Conservation (phyloP, 2,329 filamentous ascomycete genomes). For the Akanthomyces uredinophilus region DNA sequence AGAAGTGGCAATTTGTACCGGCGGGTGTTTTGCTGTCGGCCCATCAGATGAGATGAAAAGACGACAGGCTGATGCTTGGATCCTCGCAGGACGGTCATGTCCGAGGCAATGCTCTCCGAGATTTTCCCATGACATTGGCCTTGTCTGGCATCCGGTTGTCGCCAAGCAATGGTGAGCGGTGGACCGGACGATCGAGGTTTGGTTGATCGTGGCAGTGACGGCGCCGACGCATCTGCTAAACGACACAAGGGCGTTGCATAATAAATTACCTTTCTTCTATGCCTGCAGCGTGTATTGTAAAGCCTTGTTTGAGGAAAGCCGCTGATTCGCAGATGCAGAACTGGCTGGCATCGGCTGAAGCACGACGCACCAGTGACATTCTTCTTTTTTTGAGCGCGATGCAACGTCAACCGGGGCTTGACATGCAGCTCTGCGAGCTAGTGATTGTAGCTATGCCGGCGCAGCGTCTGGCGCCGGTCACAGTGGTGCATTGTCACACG, state of each 20-base stretch:
- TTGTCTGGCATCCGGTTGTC: neutral
- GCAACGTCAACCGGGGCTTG: neutral
- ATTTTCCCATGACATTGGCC: neutral
- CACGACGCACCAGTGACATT: neutral
- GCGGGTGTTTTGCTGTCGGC: neutral
- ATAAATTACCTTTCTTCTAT: neutral
- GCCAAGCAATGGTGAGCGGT: neutral
- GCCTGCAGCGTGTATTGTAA: neutral
- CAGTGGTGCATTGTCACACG: constrained; percentile 6
- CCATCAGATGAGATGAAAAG: neutral
- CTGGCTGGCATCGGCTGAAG: constrained; percentile 7
- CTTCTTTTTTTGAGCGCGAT: neutral
- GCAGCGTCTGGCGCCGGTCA: neutral
- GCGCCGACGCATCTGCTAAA: neutral
- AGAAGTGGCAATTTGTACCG: neutral
- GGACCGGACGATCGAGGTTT: neutral
- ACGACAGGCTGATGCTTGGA: too few relatives aligned
- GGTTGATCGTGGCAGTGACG: neutral
- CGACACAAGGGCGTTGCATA: neutral
- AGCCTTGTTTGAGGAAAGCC: neutral
- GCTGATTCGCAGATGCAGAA: neutral
- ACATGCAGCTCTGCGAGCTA: neutral
- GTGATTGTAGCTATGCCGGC: neutral
- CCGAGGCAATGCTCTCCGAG: neutral
- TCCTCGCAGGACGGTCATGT: neutral